Conservation (phyloP, 495 filamentous ascomycete species). For the Penicillium daleae region DNA sequence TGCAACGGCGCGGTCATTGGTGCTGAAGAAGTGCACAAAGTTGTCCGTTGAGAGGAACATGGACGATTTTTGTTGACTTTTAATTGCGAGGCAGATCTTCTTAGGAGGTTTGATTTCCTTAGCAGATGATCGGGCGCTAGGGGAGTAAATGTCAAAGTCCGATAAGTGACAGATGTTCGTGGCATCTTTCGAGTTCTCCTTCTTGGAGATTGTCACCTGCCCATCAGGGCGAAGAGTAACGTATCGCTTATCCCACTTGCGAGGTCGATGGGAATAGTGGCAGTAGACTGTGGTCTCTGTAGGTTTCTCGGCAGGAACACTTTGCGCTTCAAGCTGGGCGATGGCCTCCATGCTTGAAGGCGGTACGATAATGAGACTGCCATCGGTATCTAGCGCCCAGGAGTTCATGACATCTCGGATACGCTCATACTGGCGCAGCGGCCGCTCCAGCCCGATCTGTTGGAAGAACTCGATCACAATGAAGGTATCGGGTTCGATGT, state of each 20-base stretch:
- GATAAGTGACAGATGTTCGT: slow-evolving; percentile 81
- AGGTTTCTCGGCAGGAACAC: slow-evolving; percentile 62
- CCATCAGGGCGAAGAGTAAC: slow-evolving; percentile 75
- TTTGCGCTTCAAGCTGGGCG: slow-evolving; percentile 51
- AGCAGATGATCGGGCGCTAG: slow-evolving; percentile 64
- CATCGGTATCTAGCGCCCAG: slow-evolving; percentile 80
- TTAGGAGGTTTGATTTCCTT: slow-evolving; percentile 73
- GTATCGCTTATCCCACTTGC: slow-evolving; percentile 86
- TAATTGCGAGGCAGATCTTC: slow-evolving; percentile 82
- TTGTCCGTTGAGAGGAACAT: slow-evolving; percentile 82
- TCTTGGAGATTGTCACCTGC: slow-evolving; percentile 76
- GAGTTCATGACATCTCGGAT: slow-evolving; percentile 90
- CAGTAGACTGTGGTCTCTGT: slow-evolving; percentile 67
- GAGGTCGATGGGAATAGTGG: slow-evolving; percentile 77
- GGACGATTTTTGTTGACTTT: slow-evolving; percentile 87
- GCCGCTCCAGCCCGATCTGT: slow-evolving; percentile 78
- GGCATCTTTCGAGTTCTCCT: slow-evolving; percentile 57
- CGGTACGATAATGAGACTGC: slow-evolving; percentile 65
- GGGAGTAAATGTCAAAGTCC: slow-evolving; percentile 90
- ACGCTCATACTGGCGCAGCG: slow-evolving; percentile 83
- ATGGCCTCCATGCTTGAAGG: slow-evolving; percentile 49
- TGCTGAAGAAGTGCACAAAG: slow-evolving; percentile 90
- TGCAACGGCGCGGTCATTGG: slow-evolving; percentile 68
- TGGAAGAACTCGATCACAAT: slow-evolving; percentile 77
- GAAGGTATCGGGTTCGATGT: slow-evolving; percentile 62